A percentile compares a stretch with the other conserved stretches of the same genome.
These are phyloP conservation scores for Teratosphaeriaceae sp. DNA, from an alignment of 2,329 filamentous ascomycete species.

Conservation along the genomic window DNA sequence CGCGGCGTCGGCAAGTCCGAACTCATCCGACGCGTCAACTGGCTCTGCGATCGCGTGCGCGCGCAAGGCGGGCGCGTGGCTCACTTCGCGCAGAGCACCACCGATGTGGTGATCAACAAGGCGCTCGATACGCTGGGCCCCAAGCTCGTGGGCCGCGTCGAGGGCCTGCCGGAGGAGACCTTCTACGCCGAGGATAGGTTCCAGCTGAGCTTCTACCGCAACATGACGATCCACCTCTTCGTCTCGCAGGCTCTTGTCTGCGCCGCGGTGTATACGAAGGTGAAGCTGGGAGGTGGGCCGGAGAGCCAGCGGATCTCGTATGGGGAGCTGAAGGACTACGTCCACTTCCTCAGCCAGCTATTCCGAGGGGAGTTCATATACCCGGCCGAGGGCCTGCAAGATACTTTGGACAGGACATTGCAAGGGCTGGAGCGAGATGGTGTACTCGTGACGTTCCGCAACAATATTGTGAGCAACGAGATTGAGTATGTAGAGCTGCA, in stretches of 20 bases:
- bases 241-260: slow-evolving; percentile 89
- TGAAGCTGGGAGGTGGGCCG: slow-evolving; percentile 86
- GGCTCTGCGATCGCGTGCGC: slow-evolving; percentile 75
- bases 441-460: slow-evolving; percentile 62
- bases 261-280: slow-evolving; percentile 79
- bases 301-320: slow-evolving; percentile 62
- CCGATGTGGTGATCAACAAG: slow-evolving; percentile 76
- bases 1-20: slow-evolving; percentile 86
- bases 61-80: slow-evolving; percentile 88
- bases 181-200: slow-evolving; percentile 92
- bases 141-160: slow-evolving; percentile 73
- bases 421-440: slow-evolving; percentile 69
- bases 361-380: slow-evolving; percentile 98
- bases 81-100: slow-evolving; percentile 77
- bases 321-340: slow-evolving; percentile 65
- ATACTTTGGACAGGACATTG: slow-evolving; percentile 77
- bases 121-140: slow-evolving; percentile 88
- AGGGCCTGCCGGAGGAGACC: slow-evolving; percentile 79
- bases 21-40: slow-evolving; percentile 78
- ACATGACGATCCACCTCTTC: slow-evolving; percentile 99
- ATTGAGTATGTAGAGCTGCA: slow-evolving; percentile 68
- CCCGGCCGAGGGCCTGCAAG: slow-evolving; percentile 71
- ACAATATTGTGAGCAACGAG: slow-evolving; percentile 40
- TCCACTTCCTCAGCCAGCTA: slow-evolving; percentile 83
- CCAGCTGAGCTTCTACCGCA: slow-evolving; percentile 95